These are phyloP conservation scores for Colletotrichum somersetense DNA, from an alignment of 2,329 filamentous ascomycete genomes.

Conservation along the genomic window DNA sequence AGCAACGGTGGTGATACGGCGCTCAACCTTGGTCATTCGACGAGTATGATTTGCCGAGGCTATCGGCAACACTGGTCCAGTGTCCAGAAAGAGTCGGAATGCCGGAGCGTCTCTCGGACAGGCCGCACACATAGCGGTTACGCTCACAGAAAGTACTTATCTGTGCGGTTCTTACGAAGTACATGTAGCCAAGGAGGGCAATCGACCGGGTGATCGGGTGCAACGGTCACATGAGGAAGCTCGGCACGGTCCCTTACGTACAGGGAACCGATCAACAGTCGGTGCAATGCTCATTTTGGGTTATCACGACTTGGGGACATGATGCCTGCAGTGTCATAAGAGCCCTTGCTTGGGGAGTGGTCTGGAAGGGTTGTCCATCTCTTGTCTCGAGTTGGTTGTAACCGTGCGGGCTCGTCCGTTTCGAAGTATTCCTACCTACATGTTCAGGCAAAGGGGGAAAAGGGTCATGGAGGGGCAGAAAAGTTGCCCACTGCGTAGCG, in stretches of 20 bases:
- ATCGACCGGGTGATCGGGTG: conserved; percentile 13
- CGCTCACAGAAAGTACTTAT: not conserved
- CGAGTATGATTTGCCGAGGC: not conserved
- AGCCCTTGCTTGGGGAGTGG: conserved; percentile 4
- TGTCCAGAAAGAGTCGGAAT: not conserved
- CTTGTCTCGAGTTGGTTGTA: conserved; percentile 21
- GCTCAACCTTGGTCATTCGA: not conserved
- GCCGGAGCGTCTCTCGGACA: not conserved
- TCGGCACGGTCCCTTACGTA: conserved; percentile 27
- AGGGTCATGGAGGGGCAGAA: not conserved
- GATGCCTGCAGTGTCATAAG: not conserved
- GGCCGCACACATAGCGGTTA: not conserved
- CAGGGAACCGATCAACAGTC: not conserved
- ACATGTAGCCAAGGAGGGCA: not conserved
- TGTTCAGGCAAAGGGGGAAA: not conserved
- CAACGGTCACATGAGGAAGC: conserved; percentile 26
- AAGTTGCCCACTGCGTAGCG: conserved; percentile 6
- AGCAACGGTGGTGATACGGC: not conserved
- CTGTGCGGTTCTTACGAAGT: not conserved
- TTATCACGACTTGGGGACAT: not conserved
- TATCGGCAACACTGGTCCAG: not conserved
- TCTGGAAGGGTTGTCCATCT: conserved; percentile 1
- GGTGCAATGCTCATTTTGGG: not conserved
- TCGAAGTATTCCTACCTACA: not conserved
- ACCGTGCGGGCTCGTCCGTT: not conserved